These are phyloP conservation scores for Trypanosoma lewisi DNA, from an alignment of 208 protist species.

Conservation along the genomic window DNA sequence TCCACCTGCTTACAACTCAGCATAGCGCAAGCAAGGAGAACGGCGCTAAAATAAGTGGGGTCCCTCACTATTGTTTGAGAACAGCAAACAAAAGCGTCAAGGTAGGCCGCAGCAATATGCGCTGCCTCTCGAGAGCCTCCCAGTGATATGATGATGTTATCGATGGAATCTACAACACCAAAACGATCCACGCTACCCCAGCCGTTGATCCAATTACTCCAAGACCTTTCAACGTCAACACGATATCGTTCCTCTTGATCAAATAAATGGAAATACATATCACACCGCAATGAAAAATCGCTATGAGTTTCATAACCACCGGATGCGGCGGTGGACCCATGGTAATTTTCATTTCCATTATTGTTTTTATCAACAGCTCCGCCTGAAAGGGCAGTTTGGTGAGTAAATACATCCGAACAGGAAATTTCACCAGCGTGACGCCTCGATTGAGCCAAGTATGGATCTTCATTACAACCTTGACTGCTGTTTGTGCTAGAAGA, in stretches of 20 bases:
- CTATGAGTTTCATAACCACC: neutral
- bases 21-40: constrained; percentile 74
- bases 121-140: constrained; percentile 55
- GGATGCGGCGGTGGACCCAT: neutral
- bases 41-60: constrained; percentile 65
- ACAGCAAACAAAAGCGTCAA: constrained; percentile 63
- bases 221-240: constrained; percentile 40
- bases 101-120: constrained; percentile 57
- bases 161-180: constrained; percentile 69
- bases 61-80: constrained; percentile 18
- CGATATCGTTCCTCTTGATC: constrained; percentile 33
- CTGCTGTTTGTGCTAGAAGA: constrained; percentile 12
- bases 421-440: neutral
- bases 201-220: constrained; percentile 48
- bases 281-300: constrained; percentile 3
- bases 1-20: constrained; percentile 76
- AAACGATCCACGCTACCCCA: constrained; percentile 51
- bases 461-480: constrained; percentile 7
- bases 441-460: neutral
- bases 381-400: neutral
- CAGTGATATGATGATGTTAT: constrained; percentile 66
- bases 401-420: neutral
- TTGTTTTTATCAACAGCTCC: neutral
- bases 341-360: neutral
- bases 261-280: constrained; percentile 8